Percentiles rank a stretch among this genome's conserved stretches.
phyloP scores from a whole-genome alignment of 148 eudicot genomes.

The Persicaria tinctoria region DNA sequence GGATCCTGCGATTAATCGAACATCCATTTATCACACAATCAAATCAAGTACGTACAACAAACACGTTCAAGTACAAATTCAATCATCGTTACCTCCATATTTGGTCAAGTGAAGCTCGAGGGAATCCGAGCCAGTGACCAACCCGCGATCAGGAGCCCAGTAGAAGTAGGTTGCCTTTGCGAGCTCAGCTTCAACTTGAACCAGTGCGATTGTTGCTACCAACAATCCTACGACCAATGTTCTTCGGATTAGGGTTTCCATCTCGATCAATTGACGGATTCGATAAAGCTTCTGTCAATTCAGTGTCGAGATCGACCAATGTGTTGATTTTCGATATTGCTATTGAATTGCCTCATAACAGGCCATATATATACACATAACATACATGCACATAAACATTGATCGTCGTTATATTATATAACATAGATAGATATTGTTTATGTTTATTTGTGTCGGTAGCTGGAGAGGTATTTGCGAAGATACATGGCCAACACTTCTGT shows the following conservation, averaged over 20 bases:
- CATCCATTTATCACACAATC: neutral
- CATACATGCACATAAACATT: too few relatives aligned
- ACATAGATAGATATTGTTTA: too few relatives aligned
- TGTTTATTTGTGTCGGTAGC: too few relatives aligned
- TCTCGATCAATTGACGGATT: neutral
- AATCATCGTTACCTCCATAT: neutral
- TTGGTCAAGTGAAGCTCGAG: slow-evolving; percentile 15
- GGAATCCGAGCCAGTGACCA: slow-evolving; percentile 15
- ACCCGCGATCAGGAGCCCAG: slow-evolving; percentile 20
- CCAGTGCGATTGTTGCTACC: neutral
- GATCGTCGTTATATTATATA: too few relatives aligned
- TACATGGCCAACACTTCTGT: too few relatives aligned
- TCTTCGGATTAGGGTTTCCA: neutral
- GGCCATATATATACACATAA: too few relatives aligned
- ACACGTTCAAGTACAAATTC: neutral
- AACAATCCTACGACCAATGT: slow-evolving; percentile 1
- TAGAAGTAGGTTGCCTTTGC: slow-evolving; percentile 11
- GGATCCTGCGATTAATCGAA: slow-evolving; percentile 17
- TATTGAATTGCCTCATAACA: too few relatives aligned
- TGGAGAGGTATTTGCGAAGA: too few relatives aligned
- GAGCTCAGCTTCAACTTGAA: slow-evolving; percentile 5
- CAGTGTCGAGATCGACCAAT: too few relatives aligned
- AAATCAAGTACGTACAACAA: neutral
- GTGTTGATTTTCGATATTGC: too few relatives aligned
- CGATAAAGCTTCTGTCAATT: too few relatives aligned